Conservation (phyloP, 2,329 filamentous ascomycete species). For the Ceratocystis lukuohia region DNA sequence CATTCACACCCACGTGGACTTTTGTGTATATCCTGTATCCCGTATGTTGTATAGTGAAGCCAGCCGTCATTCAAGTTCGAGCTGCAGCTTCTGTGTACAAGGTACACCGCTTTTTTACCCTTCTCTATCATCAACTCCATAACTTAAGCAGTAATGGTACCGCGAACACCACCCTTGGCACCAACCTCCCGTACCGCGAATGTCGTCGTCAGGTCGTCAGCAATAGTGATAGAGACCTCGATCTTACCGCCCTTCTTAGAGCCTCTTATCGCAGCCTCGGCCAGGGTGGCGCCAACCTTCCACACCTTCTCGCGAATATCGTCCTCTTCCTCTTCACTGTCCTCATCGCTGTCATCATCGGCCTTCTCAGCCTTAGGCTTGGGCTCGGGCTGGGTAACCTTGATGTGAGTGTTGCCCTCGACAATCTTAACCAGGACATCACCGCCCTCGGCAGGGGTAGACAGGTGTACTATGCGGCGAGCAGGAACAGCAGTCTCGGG, state of each 20-base stretch:
- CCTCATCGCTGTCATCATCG: constrained; percentile 43
- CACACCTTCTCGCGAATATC: constrained; percentile 82
- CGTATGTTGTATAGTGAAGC: constrained; percentile 6
- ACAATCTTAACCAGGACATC: constrained; percentile 79
- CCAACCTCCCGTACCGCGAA: constrained; percentile 77
- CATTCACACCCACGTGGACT: constrained; percentile 14
- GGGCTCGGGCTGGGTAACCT: constrained; percentile 75
- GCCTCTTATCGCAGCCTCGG: constrained; percentile 70
- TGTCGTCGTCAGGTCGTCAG: constrained; percentile 63
- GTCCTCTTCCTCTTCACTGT: constrained; percentile 65
- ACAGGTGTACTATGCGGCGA: constrained; percentile 67
- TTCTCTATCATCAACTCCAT: constrained; percentile 1
- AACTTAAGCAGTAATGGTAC: constrained; percentile 31
- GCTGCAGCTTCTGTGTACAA: constrained; percentile 2
- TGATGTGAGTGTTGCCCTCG: constrained; percentile 83
- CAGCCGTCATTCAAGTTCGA: constrained; percentile 12
- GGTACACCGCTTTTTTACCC: constrained; percentile 6
- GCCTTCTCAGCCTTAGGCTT: constrained; percentile 60
- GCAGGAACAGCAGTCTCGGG: constrained; percentile 84
- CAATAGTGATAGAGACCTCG: constrained; percentile 84
- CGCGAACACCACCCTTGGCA: constrained; percentile 70
- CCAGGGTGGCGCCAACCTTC: constrained; percentile 72
- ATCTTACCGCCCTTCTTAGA: constrained; percentile 83
- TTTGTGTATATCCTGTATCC: constrained; percentile 19
- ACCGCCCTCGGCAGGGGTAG: constrained; percentile 64